These are phyloP conservation scores for Neurospora sp. DNA, from an alignment of 495 filamentous ascomycete species.

Conservation along the genomic window DNA sequence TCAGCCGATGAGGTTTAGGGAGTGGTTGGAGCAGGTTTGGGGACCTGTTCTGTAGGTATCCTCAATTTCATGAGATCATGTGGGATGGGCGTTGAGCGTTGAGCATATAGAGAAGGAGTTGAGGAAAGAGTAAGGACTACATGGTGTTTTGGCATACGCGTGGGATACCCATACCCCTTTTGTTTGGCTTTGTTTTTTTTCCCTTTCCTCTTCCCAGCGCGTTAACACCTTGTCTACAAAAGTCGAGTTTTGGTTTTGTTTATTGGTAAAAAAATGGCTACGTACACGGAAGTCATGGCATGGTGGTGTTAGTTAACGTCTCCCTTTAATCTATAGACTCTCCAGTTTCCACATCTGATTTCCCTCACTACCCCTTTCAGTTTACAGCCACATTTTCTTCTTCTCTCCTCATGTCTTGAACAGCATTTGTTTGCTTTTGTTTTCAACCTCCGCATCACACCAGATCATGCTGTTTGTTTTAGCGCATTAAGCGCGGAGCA, in stretches of 20 bases:
- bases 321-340: not conserved
- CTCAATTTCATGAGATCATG: too few species aligned
- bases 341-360: not conserved
- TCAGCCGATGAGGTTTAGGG: slow-evolving; percentile 32
- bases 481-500: not conserved
- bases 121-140: not conserved
- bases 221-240: not conserved
- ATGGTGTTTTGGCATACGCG: not conserved
- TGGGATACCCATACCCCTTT: not conserved
- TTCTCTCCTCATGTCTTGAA: not conserved
- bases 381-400: not conserved
- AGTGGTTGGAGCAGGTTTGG: slow-evolving; percentile 42
- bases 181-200: not conserved
- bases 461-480: not conserved
- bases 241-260: not conserved
- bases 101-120: not conserved
- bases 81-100: not conserved
- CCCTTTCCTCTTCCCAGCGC: not conserved
- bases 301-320: too few species aligned
- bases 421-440: not conserved
- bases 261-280: not conserved
- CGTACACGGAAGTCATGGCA: not conserved
- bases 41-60: slow-evolving; percentile 21
- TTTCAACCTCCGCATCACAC: not conserved
- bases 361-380: not conserved